Evolutionary conservation across 108 stramenopile species (phyloP).

Genomic region (Licmophora abbreviata): DNA sequence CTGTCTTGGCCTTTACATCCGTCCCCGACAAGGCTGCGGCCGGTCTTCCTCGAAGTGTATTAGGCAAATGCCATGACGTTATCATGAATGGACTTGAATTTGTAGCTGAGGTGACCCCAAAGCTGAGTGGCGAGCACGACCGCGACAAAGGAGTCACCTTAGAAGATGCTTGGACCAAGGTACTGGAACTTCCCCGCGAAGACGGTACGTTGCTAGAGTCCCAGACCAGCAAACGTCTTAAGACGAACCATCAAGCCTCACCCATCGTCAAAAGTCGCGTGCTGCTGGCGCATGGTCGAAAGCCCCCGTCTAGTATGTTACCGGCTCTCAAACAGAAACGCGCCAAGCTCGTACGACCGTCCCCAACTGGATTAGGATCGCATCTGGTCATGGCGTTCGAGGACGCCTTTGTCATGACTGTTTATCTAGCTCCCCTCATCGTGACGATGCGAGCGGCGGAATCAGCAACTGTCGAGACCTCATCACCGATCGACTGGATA

Average conservation of each 20-base stretch:
- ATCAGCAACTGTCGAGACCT: background rate
- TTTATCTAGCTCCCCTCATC: conserved; percentile 63
- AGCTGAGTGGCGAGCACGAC: background rate
- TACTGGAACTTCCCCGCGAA: conserved; percentile 22
- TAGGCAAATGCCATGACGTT: conserved; percentile 21
- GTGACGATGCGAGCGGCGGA: conserved; percentile 51
- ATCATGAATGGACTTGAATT: conserved; percentile 32
- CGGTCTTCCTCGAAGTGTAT: conserved; percentile 14
- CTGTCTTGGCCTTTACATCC: conserved; percentile 23
- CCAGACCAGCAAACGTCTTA: conserved; percentile 4
- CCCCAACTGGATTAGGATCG: conserved; percentile 17
- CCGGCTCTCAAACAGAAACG: conserved; percentile 58
- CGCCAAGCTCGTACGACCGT: conserved; percentile 33
- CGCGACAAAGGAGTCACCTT: conserved; percentile 23
- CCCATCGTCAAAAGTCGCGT: conserved; percentile 33
- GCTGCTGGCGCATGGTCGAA: conserved; percentile 46
- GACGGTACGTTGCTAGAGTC: conserved; percentile 13
- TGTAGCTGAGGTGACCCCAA: conserved; percentile 15
- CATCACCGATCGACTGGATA: background rate
- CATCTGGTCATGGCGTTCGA: conserved; percentile 62
- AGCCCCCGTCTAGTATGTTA: conserved; percentile 43
- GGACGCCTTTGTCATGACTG: conserved; percentile 65
- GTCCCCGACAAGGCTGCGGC: conserved; percentile 19
- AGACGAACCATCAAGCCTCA: background rate
- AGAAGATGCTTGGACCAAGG: conserved; percentile 77